Percentiles rank a stretch among this genome's conserved stretches.
phyloP scores from a whole-genome alignment of 2,329 filamentous ascomycete genomes.

The Sordariomycetes sp. region DNA sequence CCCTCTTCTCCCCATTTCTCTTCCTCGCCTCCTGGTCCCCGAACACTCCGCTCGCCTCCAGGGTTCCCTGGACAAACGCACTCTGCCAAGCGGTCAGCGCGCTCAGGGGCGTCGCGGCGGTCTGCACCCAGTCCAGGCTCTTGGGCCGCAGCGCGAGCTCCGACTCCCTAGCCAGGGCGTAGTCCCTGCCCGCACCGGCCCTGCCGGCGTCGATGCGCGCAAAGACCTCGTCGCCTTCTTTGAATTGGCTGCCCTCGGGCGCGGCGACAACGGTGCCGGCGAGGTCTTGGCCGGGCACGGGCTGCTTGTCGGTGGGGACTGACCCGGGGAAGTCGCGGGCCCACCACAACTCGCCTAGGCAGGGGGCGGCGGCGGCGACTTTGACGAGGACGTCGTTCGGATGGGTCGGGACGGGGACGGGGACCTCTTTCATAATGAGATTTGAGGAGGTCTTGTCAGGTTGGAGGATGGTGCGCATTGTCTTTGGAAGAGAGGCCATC shows the following conservation, averaged over 20 bases:
- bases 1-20: slow-evolving; percentile 16
- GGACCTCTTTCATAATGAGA: slow-evolving; percentile 10
- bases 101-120: slow-evolving; percentile 25
- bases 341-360: slow-evolving; percentile 21
- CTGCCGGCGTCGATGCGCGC: slow-evolving; percentile 16
- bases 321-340: slow-evolving; percentile 11
- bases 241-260: slow-evolving; percentile 17
- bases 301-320: slow-evolving; percentile 11
- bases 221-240: slow-evolving; percentile 22
- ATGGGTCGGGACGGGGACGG: slow-evolving; percentile 11
- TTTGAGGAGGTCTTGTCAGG: slow-evolving; percentile 10
- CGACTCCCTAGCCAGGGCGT: slow-evolving; percentile 15
- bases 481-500: slow-evolving; percentile 8
- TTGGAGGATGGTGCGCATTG: slow-evolving; percentile 14
- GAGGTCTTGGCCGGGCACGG: slow-evolving; percentile 24
- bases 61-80: slow-evolving; percentile 22
- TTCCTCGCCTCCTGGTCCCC: slow-evolving; percentile 15
- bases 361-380: slow-evolving; percentile 20
- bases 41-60: slow-evolving; percentile 16
- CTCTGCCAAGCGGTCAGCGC: slow-evolving; percentile 29
- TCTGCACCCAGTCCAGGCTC: slow-evolving; percentile 20
- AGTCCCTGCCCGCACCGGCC: slow-evolving; percentile 20
- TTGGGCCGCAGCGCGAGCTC: slow-evolving; percentile 22
- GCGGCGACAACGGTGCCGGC: slow-evolving; percentile 22
- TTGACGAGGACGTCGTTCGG: slow-evolving; percentile 19